These are phyloP conservation scores for Candolleomyces efflorescens DNA, from an alignment of 768 basidiomycete species.

Conservation along the genomic window DNA sequence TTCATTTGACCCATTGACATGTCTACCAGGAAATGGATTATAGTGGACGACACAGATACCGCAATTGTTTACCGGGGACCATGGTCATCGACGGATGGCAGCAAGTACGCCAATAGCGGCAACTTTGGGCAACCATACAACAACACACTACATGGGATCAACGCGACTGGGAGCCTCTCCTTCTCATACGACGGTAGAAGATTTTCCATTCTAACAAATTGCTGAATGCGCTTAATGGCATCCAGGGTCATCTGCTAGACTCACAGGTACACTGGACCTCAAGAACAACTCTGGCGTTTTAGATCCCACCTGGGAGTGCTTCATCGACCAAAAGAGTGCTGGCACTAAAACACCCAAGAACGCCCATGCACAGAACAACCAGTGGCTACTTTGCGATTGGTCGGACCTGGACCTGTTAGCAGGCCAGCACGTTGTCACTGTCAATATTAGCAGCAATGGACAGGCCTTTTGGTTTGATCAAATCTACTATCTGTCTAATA, in stretches of 20 bases:
- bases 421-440: constrained; percentile 21
- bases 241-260: constrained; percentile 20
- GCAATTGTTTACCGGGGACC: constrained; percentile 7
- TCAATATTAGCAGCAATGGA: constrained; percentile 21
- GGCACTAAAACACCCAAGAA: constrained; percentile 14
- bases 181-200: constrained; percentile 14
- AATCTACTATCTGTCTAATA: constrained; percentile 21
- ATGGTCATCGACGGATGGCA: constrained; percentile 10
- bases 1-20: not conserved
- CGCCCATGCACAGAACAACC: constrained; percentile 24
- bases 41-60: constrained; percentile 13
- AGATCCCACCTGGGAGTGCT: constrained; percentile 29
- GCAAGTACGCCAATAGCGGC: constrained; percentile 8
- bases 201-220: not conserved
- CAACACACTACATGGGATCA: constrained; percentile 11
- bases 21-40: constrained; percentile 6
- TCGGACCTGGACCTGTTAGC: constrained; percentile 18
- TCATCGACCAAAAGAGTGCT: constrained; percentile 23
- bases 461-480: constrained; percentile 26
- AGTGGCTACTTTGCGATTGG: constrained; percentile 24
- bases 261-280: constrained; percentile 20
- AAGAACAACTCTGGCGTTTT: constrained; percentile 11
- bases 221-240: not conserved
- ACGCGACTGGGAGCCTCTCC: constrained; percentile 12
- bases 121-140: constrained; percentile 15